Evolutionary conservation across 176 grass and related monocot species (phyloP).

Genomic region (Phoenix dactylifera): DNA sequence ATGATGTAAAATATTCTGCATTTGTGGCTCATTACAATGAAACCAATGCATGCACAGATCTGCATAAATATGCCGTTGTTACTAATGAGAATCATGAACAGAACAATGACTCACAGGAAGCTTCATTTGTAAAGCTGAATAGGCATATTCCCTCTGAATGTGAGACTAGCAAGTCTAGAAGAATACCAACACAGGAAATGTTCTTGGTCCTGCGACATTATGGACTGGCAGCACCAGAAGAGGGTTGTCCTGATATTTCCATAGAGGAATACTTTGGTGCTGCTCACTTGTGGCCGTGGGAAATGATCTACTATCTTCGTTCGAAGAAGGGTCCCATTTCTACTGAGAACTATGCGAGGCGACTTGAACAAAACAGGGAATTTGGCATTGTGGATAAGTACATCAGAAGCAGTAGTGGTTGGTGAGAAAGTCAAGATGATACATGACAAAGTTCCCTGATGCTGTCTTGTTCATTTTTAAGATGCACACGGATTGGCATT

Average conservation of each 20-base stretch:
- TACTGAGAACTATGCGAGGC: constrained; percentile 47
- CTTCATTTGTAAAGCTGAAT: constrained; percentile 10
- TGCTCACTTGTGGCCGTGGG: constrained; percentile 49
- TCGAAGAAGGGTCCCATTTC: constrained; percentile 50
- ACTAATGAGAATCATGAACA: constrained; percentile 7
- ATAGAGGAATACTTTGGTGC: constrained; percentile 47
- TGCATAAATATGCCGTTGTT: constrained; percentile 16
- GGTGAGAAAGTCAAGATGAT: constrained; percentile 33
- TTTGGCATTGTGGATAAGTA: constrained; percentile 49
- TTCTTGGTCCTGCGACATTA: constrained; percentile 28
- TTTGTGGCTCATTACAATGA: constrained; percentile 6
- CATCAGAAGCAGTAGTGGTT: constrained; percentile 62
- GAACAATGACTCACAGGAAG: constrained; percentile 11
- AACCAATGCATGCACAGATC: constrained; percentile 7
- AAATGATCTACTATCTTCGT: constrained; percentile 36
- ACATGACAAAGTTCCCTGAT: neutral
- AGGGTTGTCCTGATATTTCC: constrained; percentile 18
- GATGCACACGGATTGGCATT: no score
- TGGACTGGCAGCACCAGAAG: constrained; percentile 22
- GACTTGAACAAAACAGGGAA: constrained; percentile 54
- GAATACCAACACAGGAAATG: constrained; percentile 36
- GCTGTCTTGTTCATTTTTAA: no score
- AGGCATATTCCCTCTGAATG: neutral
- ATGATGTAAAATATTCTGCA: neutral
- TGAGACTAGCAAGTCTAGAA: constrained; percentile 25